phyloP scores from a whole-genome alignment of 139 green algal species.

The Asterochloris sp. region DNA sequence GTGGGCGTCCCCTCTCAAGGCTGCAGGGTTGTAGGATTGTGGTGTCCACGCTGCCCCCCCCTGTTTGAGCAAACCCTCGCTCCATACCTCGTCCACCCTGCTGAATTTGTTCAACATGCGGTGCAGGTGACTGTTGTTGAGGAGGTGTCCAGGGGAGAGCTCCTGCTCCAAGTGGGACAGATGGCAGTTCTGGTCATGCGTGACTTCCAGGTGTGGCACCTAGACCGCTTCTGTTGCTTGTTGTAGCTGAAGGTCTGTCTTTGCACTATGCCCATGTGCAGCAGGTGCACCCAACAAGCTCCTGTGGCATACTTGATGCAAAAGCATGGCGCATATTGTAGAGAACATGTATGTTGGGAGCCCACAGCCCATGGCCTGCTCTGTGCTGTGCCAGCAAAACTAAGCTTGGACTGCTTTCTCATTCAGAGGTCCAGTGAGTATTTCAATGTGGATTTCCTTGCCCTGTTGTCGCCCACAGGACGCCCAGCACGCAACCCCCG shows the following conservation, averaged over 20 bases:
- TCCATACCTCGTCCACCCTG: too few relatives aligned
- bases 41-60: background rate
- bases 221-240: background rate
- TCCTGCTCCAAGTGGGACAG: constrained; percentile 48
- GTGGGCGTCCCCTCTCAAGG: constrained; percentile 27
- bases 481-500: too few relatives aligned
- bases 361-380: background rate
- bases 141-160: constrained; percentile 38
- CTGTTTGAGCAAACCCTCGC: background rate
- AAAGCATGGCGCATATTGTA: background rate
- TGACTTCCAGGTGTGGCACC: constrained; percentile 35
- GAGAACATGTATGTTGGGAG: background rate
- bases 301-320: background rate
- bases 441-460: too few relatives aligned
- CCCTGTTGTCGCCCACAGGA: too few relatives aligned
- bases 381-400: background rate
- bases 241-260: background rate
- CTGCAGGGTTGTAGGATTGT: background rate
- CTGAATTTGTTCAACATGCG: too few relatives aligned
- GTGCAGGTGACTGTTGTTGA: constrained; percentile 39
- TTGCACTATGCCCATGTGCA: background rate
- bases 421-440: background rate
- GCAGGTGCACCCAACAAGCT: background rate
- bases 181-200: constrained; percentile 34
- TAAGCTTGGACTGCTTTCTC: too few relatives aligned